A percentile compares a stretch with the other conserved stretches of the same genome.
phyloP scores from a whole-genome alignment of 371 early-diverging fungal species.

The Saksenaea vasiformis region DNA sequence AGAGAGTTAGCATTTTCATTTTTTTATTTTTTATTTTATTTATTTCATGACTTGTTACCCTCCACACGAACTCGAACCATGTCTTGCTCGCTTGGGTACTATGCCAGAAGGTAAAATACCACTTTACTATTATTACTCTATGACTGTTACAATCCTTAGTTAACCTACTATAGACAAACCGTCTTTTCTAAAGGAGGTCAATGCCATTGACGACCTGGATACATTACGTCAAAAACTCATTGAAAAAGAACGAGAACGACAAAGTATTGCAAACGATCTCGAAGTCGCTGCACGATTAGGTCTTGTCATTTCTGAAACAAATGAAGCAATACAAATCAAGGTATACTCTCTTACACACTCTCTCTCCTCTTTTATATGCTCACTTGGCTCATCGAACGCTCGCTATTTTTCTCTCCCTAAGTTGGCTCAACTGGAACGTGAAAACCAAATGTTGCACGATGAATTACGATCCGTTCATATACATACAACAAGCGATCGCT shows the following conservation, averaged over 20 bases:
- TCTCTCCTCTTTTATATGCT: constrained; percentile 10
- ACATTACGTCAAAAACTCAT: constrained; percentile 53
- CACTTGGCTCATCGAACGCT: neutral
- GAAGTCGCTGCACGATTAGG: constrained; percentile 71
- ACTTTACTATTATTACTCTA: constrained; percentile 1
- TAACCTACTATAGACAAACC: constrained; percentile 39
- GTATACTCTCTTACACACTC: constrained; percentile 26
- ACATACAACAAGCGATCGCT: constrained; percentile 9
- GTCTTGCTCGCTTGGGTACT: constrained; percentile 48
- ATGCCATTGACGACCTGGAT: constrained; percentile 53
- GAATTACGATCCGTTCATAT: constrained; percentile 43
- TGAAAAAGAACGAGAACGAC: constrained; percentile 67
- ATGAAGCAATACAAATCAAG: constrained; percentile 61
- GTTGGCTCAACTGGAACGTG: constrained; percentile 58
- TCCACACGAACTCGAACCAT: constrained; percentile 46
- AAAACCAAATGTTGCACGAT: constrained; percentile 54
- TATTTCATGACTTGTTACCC: constrained; percentile 16
- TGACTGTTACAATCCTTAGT: neutral
- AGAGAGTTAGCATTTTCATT: too few species aligned
- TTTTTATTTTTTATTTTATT: neutral
- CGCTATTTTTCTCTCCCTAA: neutral
- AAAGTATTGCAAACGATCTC: constrained; percentile 60
- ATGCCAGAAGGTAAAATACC: constrained; percentile 51
- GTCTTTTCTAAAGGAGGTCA: constrained; percentile 44
- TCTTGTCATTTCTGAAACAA: constrained; percentile 63